Conservation (phyloP, 108 stramenopile species). For the Nitzschia sp. region DNA sequence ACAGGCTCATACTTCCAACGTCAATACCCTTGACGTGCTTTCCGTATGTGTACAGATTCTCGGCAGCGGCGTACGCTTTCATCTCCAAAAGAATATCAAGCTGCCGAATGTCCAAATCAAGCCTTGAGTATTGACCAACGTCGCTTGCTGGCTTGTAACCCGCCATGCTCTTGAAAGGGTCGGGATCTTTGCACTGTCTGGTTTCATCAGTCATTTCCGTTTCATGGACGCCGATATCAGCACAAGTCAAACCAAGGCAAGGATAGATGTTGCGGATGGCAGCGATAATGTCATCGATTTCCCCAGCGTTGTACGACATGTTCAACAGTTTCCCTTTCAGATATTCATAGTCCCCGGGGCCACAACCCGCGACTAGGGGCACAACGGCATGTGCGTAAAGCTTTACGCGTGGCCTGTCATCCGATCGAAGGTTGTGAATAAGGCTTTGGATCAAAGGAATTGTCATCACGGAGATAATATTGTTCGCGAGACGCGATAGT, state of each 20-base stretch:
- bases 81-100: constrained; percentile 65
- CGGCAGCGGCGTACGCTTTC: constrained; percentile 68
- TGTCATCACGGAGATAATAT: constrained; percentile 69
- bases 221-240: constrained; percentile 62
- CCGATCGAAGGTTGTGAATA: constrained; percentile 47
- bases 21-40: constrained; percentile 38
- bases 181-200: constrained; percentile 32
- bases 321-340: constrained; percentile 57
- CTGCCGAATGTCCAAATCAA: constrained; percentile 74
- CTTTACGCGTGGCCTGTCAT: constrained; percentile 55
- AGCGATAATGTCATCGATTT: constrained; percentile 57
- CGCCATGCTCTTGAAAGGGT: constrained; percentile 28
- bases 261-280: constrained; percentile 52
- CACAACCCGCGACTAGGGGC: constrained; percentile 69
- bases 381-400: constrained; percentile 71
- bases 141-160: constrained; percentile 67
- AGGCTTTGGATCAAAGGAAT: constrained; percentile 70
- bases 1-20: constrained; percentile 34
- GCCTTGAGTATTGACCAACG: constrained; percentile 49
- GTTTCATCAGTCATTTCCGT: constrained; percentile 27
- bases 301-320: constrained; percentile 32
- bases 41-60: constrained; percentile 66
- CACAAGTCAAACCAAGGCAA: constrained; percentile 74
- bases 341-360: constrained; percentile 43
- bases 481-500: constrained; percentile 50